Conservation (phyloP, 2,329 filamentous ascomycete genomes). For the Colletotrichum tamarilloi region DNA sequence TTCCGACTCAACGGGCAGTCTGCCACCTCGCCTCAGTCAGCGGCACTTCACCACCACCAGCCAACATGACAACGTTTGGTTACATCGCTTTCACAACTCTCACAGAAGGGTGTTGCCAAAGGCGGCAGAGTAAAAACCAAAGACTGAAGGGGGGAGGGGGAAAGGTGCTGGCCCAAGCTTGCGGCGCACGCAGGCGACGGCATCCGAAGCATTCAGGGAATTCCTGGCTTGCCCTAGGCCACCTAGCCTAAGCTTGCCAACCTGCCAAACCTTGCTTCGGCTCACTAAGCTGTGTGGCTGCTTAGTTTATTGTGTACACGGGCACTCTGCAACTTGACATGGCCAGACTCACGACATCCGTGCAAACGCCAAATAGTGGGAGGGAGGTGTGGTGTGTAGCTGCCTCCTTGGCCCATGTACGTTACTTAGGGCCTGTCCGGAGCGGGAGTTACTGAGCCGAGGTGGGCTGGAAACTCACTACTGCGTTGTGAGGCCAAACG, state of each 20-base stretch:
- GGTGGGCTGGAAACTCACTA: not conserved
- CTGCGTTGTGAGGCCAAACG: not conserved
- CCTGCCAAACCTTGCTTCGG: not conserved
- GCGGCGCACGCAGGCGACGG: not conserved
- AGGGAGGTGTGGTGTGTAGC: not conserved
- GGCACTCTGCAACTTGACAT: not conserved
- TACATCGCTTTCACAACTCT: slow-evolving; percentile 3
- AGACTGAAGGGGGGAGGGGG: not conserved
- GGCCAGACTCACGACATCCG: not conserved
- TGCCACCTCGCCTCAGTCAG: slow-evolving; percentile 20
- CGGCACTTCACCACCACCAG: slow-evolving; percentile 2
- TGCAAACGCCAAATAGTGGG: not conserved
- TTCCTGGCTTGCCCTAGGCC: not conserved
- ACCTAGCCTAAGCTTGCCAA: not conserved
- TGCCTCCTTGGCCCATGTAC: slow-evolving; percentile 6
- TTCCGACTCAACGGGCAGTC: slow-evolving; percentile 22
- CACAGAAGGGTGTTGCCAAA: not conserved
- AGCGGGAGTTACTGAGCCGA: slow-evolving; percentile 6
- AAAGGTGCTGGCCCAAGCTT: not conserved
- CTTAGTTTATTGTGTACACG: not conserved
- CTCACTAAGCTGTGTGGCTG: not conserved
- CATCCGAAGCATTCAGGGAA: not conserved
- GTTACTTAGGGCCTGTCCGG: slow-evolving; percentile 3
- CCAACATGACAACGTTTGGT: not conserved
- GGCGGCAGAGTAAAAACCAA: not conserved